phyloP scores from a whole-genome alignment of 2,329 filamentous ascomycete genomes.

The Paecilomyces niveus region DNA sequence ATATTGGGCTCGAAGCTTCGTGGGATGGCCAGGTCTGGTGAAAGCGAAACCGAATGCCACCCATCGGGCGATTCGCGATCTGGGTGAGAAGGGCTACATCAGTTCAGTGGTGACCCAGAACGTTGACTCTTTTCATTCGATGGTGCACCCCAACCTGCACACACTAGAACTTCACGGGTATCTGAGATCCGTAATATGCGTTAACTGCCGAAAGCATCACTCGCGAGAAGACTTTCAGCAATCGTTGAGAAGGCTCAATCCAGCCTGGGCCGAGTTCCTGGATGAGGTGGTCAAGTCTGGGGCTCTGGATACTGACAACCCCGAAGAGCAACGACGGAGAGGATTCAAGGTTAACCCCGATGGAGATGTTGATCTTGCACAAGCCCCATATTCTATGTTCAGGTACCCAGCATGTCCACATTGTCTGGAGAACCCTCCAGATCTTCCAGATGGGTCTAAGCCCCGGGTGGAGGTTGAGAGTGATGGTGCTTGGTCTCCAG shows the following conservation, averaged over 20 bases:
- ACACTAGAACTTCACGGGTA: constrained; percentile 90
- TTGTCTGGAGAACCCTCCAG: constrained; percentile 61
- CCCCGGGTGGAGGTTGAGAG: constrained; percentile 61
- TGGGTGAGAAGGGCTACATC: constrained; percentile 66
- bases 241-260: constrained; percentile 71
- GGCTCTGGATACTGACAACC: constrained; percentile 71
- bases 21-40: constrained; percentile 80
- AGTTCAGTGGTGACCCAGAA: constrained; percentile 85
- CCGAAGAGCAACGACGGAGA: constrained; percentile 56
- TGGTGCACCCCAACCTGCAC: constrained; percentile 64
- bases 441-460: constrained; percentile 46
- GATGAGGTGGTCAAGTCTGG: constrained; percentile 63
- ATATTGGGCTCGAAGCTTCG: constrained; percentile 92
- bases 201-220: constrained; percentile 66
- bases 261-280: constrained; percentile 74
- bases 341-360: constrained; percentile 86
- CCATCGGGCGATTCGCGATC: constrained; percentile 67
- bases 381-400: constrained; percentile 82
- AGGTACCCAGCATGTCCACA: constrained; percentile 82
- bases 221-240: constrained; percentile 68
- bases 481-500: constrained; percentile 69
- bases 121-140: constrained; percentile 86
- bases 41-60: constrained; percentile 72
- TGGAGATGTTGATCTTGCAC: constrained; percentile 84
- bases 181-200: constrained; percentile 72